These are phyloP conservation scores for Acanthamoeba healyi DNA, from an alignment of 208 protist species.

Conservation along the genomic window DNA sequence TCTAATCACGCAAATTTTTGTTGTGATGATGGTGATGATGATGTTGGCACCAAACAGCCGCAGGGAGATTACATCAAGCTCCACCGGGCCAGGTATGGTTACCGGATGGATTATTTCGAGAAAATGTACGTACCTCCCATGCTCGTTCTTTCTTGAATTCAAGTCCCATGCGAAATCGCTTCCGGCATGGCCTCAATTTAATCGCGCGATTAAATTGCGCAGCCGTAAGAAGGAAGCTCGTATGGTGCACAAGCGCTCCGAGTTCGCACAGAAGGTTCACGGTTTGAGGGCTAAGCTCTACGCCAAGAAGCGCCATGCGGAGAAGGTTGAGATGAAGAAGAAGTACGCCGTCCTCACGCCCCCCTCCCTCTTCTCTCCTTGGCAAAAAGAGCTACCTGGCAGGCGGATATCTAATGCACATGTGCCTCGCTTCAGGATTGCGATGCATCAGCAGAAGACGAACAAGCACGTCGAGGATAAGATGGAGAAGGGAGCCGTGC, in stretches of 20 bases:
- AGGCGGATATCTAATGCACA: not conserved
- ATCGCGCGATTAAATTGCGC: not conserved
- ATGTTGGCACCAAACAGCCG: slow-evolving; percentile 88
- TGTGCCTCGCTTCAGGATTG: slow-evolving; percentile 90
- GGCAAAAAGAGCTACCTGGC: too few species aligned
- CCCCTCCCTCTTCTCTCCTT: slow-evolving; percentile 3
- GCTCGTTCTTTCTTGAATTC: not conserved
- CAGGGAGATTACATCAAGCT: slow-evolving; percentile 99
- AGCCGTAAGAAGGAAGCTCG: slow-evolving; percentile 98
- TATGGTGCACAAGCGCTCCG: slow-evolving; percentile 95
- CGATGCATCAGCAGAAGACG: slow-evolving; percentile 97
- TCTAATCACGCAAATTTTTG: not conserved
- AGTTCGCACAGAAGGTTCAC: slow-evolving; percentile 95
- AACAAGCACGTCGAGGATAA: slow-evolving; percentile 95
- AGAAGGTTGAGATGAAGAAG: slow-evolving; percentile 99
- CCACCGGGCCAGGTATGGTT: slow-evolving; percentile 97
- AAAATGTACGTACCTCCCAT: slow-evolving; percentile 78
- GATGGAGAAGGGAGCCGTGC: slow-evolving; percentile 95
- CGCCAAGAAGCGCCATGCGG: slow-evolving; percentile 97
- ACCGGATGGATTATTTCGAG: slow-evolving; percentile 98
- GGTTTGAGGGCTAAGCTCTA: slow-evolving; percentile 99
- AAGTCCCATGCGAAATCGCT: not conserved
- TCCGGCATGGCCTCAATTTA: not conserved
- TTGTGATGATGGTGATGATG: not conserved
- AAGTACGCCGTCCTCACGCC: slow-evolving; percentile 87